These are phyloP conservation scores for Amaranthus hypochondriacus DNA, from an alignment of 148 eudicot species.

Conservation along the genomic window DNA sequence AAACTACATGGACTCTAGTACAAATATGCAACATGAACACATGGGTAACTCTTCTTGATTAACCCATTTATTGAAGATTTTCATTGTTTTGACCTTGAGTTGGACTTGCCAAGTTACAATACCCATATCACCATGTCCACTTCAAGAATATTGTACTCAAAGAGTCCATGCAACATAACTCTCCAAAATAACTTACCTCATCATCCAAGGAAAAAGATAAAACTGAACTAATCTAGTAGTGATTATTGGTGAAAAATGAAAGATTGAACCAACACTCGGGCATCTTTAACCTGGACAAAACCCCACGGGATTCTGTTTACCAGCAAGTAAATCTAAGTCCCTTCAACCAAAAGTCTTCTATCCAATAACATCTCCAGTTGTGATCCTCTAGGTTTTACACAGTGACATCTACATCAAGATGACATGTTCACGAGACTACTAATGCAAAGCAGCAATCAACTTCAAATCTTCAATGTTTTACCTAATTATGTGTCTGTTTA, in stretches of 20 bases:
- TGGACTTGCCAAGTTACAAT: background rate
- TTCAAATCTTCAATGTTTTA: too few species aligned
- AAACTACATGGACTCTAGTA: background rate
- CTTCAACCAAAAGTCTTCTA: background rate
- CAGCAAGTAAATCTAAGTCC: background rate
- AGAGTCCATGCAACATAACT: constrained; percentile 13
- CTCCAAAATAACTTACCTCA: background rate
- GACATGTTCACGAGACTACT: too few species aligned
- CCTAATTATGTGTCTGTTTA: too few species aligned
- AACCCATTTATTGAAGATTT: background rate
- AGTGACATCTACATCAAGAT: too few species aligned
- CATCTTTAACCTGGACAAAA: background rate
- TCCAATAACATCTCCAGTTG: background rate
- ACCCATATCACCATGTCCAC: background rate
- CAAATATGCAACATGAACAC: constrained; percentile 4
- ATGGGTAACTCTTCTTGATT: background rate
- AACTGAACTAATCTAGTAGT: background rate
- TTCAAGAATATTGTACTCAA: background rate
- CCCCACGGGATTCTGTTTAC: background rate
- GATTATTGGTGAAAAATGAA: constrained; percentile 6
- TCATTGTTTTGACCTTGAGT: background rate
- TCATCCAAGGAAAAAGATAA: background rate
- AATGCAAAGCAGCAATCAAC: too few species aligned
- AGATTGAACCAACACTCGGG: background rate
- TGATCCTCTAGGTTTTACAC: too few species aligned